Conservation (phyloP, 495 filamentous ascomycete genomes). For the Aspergillus wentii region DNA sequence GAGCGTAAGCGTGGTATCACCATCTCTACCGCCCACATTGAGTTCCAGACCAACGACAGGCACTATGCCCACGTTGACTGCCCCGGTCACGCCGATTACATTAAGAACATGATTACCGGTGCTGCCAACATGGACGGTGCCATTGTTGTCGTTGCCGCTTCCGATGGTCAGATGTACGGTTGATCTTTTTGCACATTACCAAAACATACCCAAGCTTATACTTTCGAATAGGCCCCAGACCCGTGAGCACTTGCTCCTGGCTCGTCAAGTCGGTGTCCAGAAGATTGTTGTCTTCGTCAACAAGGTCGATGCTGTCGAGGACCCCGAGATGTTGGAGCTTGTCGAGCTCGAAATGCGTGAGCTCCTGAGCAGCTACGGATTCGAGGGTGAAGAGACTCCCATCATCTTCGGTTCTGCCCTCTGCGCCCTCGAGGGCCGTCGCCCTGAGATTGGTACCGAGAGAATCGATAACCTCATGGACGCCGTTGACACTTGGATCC, state of each 20-base stretch:
- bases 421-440: conserved; percentile 84
- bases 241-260: conserved; percentile 94
- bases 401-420: conserved; percentile 95
- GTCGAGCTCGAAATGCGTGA: conserved; percentile 99
- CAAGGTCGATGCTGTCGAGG: conserved; percentile 95
- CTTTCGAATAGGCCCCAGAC: conserved; percentile 75
- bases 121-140: conserved; percentile 97
- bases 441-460: conserved; percentile 77
- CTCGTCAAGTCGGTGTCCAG: conserved; percentile 96
- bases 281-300: conserved; percentile 99
- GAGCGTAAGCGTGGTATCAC: conserved; percentile 99
- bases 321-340: conserved; percentile 98
- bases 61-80: conserved; percentile 99
- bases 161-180: conserved; percentile 89
- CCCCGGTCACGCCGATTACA: conserved; percentile 99
- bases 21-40: conserved; percentile 96
- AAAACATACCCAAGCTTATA: conserved; percentile 2
- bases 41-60: conserved; percentile 84
- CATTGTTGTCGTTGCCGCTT: conserved; percentile 97
- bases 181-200: not conserved
- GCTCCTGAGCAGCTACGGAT: conserved; percentile 84
- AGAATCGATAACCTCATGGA: conserved; percentile 85
- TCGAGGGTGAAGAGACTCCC: conserved; percentile 96
- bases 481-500: conserved; percentile 95
- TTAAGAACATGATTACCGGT: conserved; percentile 99